Conservation (phyloP, 139 green algal genomes). For the Dunaliella primolecta region DNA sequence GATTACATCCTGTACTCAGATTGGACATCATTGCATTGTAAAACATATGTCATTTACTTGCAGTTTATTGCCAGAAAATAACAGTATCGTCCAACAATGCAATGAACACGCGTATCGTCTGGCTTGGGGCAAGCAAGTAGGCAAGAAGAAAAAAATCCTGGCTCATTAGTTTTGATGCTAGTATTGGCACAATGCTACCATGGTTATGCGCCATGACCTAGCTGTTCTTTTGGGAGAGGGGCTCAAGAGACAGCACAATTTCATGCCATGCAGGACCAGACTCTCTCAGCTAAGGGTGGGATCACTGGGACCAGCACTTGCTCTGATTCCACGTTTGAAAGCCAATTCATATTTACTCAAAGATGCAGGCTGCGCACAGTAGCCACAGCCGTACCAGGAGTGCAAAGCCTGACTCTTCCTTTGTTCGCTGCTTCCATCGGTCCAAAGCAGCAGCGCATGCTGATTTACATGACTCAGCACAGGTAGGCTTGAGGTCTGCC, state of each 20-base stretch:
- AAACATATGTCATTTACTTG: neutral
- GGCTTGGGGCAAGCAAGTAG: too few relatives aligned
- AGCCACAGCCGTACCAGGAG: neutral
- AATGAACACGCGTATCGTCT: too few relatives aligned
- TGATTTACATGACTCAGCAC: neutral
- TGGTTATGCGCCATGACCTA: too few relatives aligned
- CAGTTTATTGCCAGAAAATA: too few relatives aligned
- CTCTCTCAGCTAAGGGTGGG: too few relatives aligned
- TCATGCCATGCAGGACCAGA: too few relatives aligned
- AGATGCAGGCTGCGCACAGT: too few relatives aligned
- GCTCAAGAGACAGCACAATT: neutral
- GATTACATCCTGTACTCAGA: too few relatives aligned
- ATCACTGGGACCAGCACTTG: neutral
- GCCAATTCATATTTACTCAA: neutral
- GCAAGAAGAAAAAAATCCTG: too few relatives aligned
- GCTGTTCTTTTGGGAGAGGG: neutral
- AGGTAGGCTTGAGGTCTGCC: neutral
- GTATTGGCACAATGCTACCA: too few relatives aligned
- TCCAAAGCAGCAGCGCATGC: neutral
- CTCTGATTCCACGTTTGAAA: neutral
- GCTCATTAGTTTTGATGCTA: too few relatives aligned
- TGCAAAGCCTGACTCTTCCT: neutral
- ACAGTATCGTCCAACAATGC: too few relatives aligned
- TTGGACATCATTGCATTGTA: neutral
- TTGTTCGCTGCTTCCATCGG: neutral